Percentiles rank a stretch among this genome's conserved stretches.
phyloP scores from a whole-genome alignment of 106 monocot genomes.

The Dioscorea zingiberensis region DNA sequence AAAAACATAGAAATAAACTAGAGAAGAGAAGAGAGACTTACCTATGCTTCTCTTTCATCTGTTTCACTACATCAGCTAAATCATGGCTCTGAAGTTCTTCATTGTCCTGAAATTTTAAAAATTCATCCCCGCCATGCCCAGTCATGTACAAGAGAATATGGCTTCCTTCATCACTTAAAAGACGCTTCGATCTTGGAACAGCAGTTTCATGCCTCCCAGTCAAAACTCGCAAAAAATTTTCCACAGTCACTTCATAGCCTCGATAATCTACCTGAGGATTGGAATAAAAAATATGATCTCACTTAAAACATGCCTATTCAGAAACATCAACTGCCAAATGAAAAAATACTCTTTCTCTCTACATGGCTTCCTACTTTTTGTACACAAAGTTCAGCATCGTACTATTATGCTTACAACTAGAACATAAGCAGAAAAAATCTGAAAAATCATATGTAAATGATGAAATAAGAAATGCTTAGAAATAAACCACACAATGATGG shows the following conservation, averaged over 20 bases:
- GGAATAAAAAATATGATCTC: neutral
- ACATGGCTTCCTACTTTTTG: too few relatives aligned
- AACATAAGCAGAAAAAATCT: too few relatives aligned
- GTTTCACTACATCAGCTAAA: constrained; percentile 97
- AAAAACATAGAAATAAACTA: neutral
- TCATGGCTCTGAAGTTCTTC: constrained; percentile 99
- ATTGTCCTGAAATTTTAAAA: constrained; percentile 93
- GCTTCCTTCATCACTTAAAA: constrained; percentile 96
- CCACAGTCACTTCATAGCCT: constrained; percentile 98
- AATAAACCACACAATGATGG: too few relatives aligned
- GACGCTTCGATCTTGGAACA: constrained; percentile 92
- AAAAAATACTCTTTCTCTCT: too few relatives aligned
- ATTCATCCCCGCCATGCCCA: constrained; percentile 93
- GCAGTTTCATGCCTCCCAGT: constrained; percentile 91
- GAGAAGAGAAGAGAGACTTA: constrained; percentile 10
- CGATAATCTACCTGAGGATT: constrained; percentile 85
- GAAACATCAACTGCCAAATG: too few relatives aligned
- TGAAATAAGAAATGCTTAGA: too few relatives aligned
- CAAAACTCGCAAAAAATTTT: constrained; percentile 86
- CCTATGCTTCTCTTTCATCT: constrained; percentile 96
- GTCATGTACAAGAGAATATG: constrained; percentile 98
- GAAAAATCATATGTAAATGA: too few relatives aligned
- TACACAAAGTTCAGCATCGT: too few relatives aligned
- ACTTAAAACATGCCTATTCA: too few relatives aligned
- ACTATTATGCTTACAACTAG: too few relatives aligned